Percentiles rank a stretch among this genome's conserved stretches.
These are phyloP conservation scores for Chenopodium suecicum DNA, from an alignment of 148 eudicot species.

Conservation along the genomic window DNA sequence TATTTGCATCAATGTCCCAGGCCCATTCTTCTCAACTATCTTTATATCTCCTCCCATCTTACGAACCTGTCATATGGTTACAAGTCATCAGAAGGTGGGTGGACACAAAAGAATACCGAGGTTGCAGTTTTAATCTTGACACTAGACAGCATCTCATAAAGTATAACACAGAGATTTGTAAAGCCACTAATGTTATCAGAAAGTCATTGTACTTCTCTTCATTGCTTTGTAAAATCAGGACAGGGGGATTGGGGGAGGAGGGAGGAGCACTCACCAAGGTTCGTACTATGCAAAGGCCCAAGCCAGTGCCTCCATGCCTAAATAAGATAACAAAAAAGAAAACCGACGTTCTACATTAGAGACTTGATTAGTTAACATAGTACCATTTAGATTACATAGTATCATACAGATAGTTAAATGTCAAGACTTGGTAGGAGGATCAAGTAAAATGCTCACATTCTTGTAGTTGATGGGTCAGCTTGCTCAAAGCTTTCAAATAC, in stretches of 20 bases:
- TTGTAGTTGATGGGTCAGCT: slow-evolving; percentile 94
- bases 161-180: background rate
- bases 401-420: background rate
- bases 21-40: slow-evolving; percentile 78
- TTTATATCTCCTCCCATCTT: slow-evolving; percentile 97
- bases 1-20: slow-evolving; percentile 77
- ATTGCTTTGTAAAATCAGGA: too few relatives aligned
- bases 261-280: slow-evolving; percentile 65
- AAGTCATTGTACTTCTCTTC: too few relatives aligned
- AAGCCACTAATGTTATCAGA: background rate
- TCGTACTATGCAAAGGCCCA: slow-evolving; percentile 93
- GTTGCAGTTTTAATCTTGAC: background rate
- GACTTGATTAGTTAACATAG: background rate
- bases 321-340: slow-evolving; percentile 22
- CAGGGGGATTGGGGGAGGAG: background rate
- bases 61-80: slow-evolving; percentile 53
- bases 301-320: slow-evolving; percentile 99
- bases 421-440: background rate
- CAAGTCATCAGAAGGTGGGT: background rate
- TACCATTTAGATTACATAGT: background rate
- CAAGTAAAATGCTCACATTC: slow-evolving; percentile 53
- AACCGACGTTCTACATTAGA: background rate
- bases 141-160: background rate
- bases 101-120: background rate
- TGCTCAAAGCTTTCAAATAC: slow-evolving; percentile 99